Percentiles rank a stretch among this genome's conserved stretches.
These are phyloP conservation scores for Crithidia expoeki DNA, from an alignment of 208 protist genomes.

Conservation along the genomic window DNA sequence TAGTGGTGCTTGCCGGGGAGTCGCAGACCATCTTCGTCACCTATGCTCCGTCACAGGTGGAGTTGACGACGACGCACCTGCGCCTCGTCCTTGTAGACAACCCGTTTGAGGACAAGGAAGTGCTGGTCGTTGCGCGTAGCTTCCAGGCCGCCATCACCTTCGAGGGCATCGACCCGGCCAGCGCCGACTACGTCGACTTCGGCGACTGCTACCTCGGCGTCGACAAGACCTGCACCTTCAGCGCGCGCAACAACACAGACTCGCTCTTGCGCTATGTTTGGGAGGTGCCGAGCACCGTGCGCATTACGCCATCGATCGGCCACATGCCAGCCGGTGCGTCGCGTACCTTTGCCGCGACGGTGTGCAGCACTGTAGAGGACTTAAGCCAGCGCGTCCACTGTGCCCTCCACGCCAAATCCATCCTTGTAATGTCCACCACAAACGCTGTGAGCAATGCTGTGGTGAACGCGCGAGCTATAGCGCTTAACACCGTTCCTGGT, in stretches of 20 bases:
- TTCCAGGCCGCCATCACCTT: conserved; percentile 90
- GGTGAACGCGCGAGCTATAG: too few relatives aligned
- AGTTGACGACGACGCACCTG: conserved; percentile 57
- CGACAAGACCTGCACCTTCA: conserved; percentile 71
- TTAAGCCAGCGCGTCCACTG: conserved; percentile 28
- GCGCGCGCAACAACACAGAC: conserved; percentile 83
- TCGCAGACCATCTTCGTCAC: conserved; percentile 61
- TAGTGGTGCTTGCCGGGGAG: conserved; percentile 61
- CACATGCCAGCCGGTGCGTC: conserved; percentile 58
- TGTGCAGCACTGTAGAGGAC: conserved; percentile 36
- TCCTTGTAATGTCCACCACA: conserved; percentile 11
- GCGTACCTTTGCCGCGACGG: conserved; percentile 50
- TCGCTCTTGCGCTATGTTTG: conserved; percentile 84
- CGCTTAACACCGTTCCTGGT: not conserved
- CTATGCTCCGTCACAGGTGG: conserved; percentile 64
- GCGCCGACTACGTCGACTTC: conserved; percentile 78
- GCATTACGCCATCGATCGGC: conserved; percentile 54
- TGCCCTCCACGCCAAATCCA: conserved; percentile 33
- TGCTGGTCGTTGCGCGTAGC: conserved; percentile 82
- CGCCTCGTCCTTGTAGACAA: conserved; percentile 89
- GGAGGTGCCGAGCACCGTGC: conserved; percentile 34
- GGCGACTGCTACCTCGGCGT: conserved; percentile 86
- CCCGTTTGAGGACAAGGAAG: conserved; percentile 92
- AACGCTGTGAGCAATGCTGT: not conserved
- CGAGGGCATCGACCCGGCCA: conserved; percentile 85